These are phyloP conservation scores for Verruconis gallopava DNA, from an alignment of 2,329 filamentous ascomycete genomes.

Conservation along the genomic window DNA sequence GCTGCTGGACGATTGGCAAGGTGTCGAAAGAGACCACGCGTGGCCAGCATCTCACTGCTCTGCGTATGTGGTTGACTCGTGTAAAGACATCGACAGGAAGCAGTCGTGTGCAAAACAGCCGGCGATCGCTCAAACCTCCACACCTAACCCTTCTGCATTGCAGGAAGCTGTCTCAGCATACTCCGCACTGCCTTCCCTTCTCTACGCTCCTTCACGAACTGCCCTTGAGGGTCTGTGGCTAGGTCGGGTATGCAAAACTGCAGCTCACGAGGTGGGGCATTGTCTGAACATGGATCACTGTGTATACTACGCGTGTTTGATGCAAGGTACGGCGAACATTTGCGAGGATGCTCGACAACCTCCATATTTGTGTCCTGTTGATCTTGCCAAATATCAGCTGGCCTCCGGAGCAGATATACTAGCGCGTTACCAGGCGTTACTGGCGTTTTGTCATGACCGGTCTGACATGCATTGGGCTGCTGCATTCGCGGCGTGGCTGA, in stretches of 20 bases:
- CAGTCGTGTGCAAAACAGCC: not conserved
- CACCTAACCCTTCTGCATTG: slow-evolving; percentile 9
- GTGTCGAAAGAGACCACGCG: slow-evolving; percentile 38
- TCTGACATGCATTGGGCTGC: slow-evolving; percentile 32
- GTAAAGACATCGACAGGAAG: slow-evolving; percentile 11
- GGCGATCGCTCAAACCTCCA: not conserved
- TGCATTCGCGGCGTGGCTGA: slow-evolving; percentile 14
- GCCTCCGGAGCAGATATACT: slow-evolving; percentile 17
- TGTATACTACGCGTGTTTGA: slow-evolving; percentile 49
- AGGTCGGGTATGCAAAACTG: slow-evolving; percentile 42
- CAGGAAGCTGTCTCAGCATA: slow-evolving; percentile 12
- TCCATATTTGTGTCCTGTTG: slow-evolving; percentile 49
- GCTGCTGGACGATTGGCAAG: slow-evolving; percentile 27
- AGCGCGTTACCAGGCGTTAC: slow-evolving; percentile 29
- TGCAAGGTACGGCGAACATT: slow-evolving; percentile 47
- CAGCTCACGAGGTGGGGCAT: slow-evolving; percentile 53
- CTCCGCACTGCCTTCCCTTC: slow-evolving; percentile 3
- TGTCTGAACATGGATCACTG: slow-evolving; percentile 58
- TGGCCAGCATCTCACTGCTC: slow-evolving; percentile 55
- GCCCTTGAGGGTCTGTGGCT: slow-evolving; percentile 41
- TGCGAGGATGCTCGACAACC: slow-evolving; percentile 49
- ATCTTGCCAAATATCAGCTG: slow-evolving; percentile 39
- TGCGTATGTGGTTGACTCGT: slow-evolving; percentile 33
- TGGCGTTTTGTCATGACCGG: slow-evolving; percentile 30
- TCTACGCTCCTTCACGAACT: slow-evolving; percentile 10